These are phyloP conservation scores for Arabidopsis lyrata DNA, from an alignment of 441 rosid genomes.

Conservation along the genomic window DNA sequence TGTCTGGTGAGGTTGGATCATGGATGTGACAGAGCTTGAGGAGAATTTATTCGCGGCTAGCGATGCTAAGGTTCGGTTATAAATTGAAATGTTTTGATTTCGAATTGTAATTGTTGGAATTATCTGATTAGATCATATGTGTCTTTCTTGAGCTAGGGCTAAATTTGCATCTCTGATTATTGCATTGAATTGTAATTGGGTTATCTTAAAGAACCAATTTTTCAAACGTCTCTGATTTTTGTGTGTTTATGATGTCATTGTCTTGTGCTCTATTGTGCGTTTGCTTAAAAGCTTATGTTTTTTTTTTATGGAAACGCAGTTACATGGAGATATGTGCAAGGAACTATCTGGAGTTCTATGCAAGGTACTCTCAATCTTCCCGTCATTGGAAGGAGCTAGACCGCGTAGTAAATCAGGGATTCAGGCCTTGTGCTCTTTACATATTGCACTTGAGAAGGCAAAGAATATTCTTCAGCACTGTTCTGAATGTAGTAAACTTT, in stretches of 20 bases:
- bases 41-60: conserved; percentile 89
- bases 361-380: conserved; percentile 79
- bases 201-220: background rate
- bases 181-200: conserved; percentile 1
- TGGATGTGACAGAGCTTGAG: conserved; percentile 91
- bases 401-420: conserved; percentile 98
- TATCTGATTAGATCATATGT: background rate
- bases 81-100: background rate
- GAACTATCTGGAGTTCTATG: conserved; percentile 74
- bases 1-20: conserved; percentile 51
- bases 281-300: conserved; percentile 27
- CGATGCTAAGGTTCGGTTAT: conserved; percentile 88
- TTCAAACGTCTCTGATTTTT: background rate
- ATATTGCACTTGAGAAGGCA: conserved; percentile 93
- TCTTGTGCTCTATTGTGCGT: background rate
- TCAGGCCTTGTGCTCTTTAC: conserved; percentile 93
- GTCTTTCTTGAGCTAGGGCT: background rate
- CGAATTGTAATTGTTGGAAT: conserved; percentile 14
- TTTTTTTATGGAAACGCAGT: conserved; percentile 52
- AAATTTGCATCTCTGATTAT: background rate
- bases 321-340: conserved; percentile 96
- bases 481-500: conserved; percentile 92
- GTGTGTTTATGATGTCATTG: conserved; percentile 17
- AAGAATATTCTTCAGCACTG: conserved; percentile 94
- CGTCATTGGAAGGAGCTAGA: conserved; percentile 91